Evolutionary conservation across 805 yeast genomes (phyloP), one percentile per base, ranked within the genome.

Genomic region (Hemisphaericaspora nanyangensis): DNA sequence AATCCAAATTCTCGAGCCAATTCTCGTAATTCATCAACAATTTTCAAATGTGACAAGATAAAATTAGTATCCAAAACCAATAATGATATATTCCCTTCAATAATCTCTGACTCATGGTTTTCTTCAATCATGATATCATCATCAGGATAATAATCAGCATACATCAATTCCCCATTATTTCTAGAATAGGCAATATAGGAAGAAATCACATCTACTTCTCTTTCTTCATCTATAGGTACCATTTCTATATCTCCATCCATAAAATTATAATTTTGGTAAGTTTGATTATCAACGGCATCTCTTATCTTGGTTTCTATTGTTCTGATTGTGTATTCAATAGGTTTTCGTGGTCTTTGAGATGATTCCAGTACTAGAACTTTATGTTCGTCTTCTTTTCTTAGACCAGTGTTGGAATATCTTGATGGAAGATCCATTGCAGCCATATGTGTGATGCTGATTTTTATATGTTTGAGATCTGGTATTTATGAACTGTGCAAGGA

Each of bases 41-140:
- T 59, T 15, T 65, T 57, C 31, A 87, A 58, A 54, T 88, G 89
- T 1, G 88, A 76, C 3, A 90, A 60, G 11, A 86, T 66, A 54
- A 90, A 86, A 54, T 90, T 90, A 2, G 97, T 90, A 55, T 90
- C 97, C 0, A 87, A 65, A 0, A 89, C 80, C 43, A 88, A 62
- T 16, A 66, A 62, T 10, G 79, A 58, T 6, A 47, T 31, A 38
- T 56, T 55, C 2, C 56, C 60, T 25, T 46, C 52, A 2, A 39
- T 33, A 4, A 42, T 31, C 17, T 47, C 45, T 7, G 38, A 16
- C 16, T 43, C 43, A 4, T 53, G 38, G 16, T 36, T 35, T 17
- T 50, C 43, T 20, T 51, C 48, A 17, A 38, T 31, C 5, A 31
- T 33, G 13, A 47, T 46, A 7, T 52, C 56, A 48, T 54, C 49